Base-by-base conservation (phyloP, 2,329 filamentous ascomycete species). In the Aspergillus udagawae region DNA sequence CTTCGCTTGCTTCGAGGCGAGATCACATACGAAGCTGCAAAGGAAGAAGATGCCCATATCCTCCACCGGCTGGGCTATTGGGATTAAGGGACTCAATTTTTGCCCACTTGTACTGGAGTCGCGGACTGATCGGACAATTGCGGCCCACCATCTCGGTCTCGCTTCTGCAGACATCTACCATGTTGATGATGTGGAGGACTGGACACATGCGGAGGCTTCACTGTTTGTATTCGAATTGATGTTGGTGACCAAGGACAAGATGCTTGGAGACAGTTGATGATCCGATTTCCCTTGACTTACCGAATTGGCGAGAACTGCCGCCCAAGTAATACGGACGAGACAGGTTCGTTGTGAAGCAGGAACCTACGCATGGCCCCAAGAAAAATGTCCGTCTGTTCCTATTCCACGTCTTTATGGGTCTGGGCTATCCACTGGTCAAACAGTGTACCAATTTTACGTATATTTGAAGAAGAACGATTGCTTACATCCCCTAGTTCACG, bases 241-340 rank as follows among this genome's bases (percentile, higher is more conserved):
- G 38, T 66, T 48, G 38, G 53, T 17, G 44, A 23, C 27, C 47
- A 50, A 27, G n/a, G 32, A 51, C 23, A 28, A 35, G 14, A 54
- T 5, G 21, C 21, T 35, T 23, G 49, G 14, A 52, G 49, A 27
- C 56, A 57, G 6, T 54, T 66, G 2, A 27, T 66, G 14, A 57
- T 69, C 32, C 62, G 60, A 4, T 59, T 69, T 45, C 65, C 65
- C 4, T 57, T 70, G 2, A 67, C 65, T 7, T 67, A 69, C 49
- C 58, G 59, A 8, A 50, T 67, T 4, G 68, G 63, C 2, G 66
- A 71, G 20, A 50, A 51, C 1, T 60, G 56, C 45, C 38, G 56
- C 23, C 63, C 67, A 17, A 65, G 65, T 10, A 71, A 70, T 53
- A 55, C 52, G 10, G 67, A 69, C 57, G 67, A 70, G 56, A 72